These are phyloP conservation scores for Colletotrichum kahawae DNA, from an alignment of 2,329 filamentous ascomycete species.

Conservation along the genomic window DNA sequence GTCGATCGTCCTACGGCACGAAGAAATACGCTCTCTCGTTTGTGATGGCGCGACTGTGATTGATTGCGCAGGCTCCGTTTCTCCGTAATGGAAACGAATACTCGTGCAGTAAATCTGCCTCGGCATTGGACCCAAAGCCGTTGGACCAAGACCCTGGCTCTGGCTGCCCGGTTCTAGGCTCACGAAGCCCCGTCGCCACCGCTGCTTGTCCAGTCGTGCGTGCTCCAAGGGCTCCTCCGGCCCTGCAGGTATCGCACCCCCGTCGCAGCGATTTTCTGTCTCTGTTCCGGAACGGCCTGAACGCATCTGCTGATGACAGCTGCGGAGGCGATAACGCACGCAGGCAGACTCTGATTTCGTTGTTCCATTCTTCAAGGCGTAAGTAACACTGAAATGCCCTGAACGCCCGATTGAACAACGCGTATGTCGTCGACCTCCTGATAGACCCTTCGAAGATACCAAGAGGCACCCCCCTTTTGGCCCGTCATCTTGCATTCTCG, in stretches of 20 bases:
- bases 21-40: not conserved
- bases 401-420: not conserved
- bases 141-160: not conserved
- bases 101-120: not conserved
- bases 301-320: not conserved
- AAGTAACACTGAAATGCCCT: not conserved
- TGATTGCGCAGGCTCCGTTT: not conserved
- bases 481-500: conserved; percentile 1
- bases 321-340: not conserved
- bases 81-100: not conserved
- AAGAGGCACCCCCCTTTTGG: not conserved
- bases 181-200: not conserved
- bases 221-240: not conserved
- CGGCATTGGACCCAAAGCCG: not conserved
- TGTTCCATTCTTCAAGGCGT: not conserved
- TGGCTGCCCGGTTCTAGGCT: not conserved
- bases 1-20: not conserved
- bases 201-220: not conserved
- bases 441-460: not conserved
- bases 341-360: not conserved
- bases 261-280: not conserved
- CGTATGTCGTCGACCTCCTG: not conserved
- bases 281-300: not conserved
- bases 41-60: not conserved
- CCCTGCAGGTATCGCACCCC: not conserved